Evolutionary conservation across 495 filamentous ascomycete species (phyloP), one percentile per base, ranked within the genome.

Genomic region (Apiosordaria backusii): DNA sequence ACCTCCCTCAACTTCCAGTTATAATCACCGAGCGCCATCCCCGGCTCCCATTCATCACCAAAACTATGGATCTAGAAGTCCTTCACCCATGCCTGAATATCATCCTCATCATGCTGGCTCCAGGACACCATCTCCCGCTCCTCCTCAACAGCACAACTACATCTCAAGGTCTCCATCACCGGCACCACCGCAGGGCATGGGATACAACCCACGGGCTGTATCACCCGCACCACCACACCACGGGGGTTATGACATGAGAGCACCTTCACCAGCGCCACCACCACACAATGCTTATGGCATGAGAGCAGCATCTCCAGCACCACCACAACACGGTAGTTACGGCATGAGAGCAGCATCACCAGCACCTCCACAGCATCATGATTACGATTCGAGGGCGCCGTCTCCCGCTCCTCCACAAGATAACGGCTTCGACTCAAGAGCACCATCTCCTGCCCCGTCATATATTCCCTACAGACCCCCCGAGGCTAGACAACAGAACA

Each of bases 241-340:
- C 58, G 77, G 65, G 16, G 68, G 61, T 19, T 77, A 77, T 66
- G 61, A 65, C 26, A 64, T 72, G 10, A 76, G 77, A 50, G 57
- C 62, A 10, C 70, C 75, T 26, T 80, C 79, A 4, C 76, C 80
- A 6, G 65, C 67, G 24, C 81, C 82, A 0, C 79, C 81, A n/a
- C 83, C 81, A 62, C 76, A 81, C 13, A 81, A 82, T 29, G 69
- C 65, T 50, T 71, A 76, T 55, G 67, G 67, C 35, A 79, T 82
- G 21, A 79, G 87, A 67, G 85, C 83, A 16, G 85, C 86, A n/a
- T 90, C 88, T 23, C 88, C 88, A 23, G 81, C 82, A 50, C 81
- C 77, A n/a, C 71, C 35, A 15, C 35, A 77, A 25, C 63, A 65
- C 50, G n/a, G 22, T 55, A 25, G 35, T 35, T 50, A 58, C 22